Evolutionary conservation across 2,329 filamentous ascomycete genomes (phyloP), one percentile per base, ranked within the genome.

Genomic region (Aspergillus pseudoglaucus): DNA sequence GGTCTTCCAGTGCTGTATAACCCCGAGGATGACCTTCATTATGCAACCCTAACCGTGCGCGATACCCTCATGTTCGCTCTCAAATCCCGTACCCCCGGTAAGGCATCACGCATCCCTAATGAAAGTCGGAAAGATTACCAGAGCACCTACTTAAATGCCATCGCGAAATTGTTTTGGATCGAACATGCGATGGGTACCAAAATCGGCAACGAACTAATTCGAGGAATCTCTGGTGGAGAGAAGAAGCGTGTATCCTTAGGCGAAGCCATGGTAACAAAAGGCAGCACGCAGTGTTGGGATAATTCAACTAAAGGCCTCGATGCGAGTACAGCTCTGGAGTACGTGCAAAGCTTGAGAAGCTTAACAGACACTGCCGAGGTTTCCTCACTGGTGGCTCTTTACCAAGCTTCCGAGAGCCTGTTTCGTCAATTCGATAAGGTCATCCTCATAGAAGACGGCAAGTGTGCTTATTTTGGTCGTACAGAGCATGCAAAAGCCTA

Each of bases 231-330:
- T 6, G 85, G 84, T 22, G 84, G 85, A 33, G 84, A 88, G 63
- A 75, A 83, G 47, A 90, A 93, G 71, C 82, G 89, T 63, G 88
- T 94, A 4, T 87, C 83, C 40, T 89, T 93, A 52, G 87, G 85
- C 1, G 88, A 93, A 66, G 88, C 87, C 55, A 78, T 85, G 50
- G 72, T 90, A 9, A 83, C 83, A 14, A 70, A 70, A n/a, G 79
- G 81, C 1, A 82, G 77, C 38, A 72, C 80, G 1, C 83, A 87
- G 62, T 85, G 83, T 51, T 93, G 88, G 87, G 88, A 86, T 51
- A 88, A 88, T 54, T 83, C 78, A 20, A 90, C 87, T 0, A 76
- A 80, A 45, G 87, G 87, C 9, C 74, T 91, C 1, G 87, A 90
- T 63, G 82, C 83, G 0, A 82, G 82, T 6, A 89, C 84, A 0